A percentile compares a stretch with the other conserved stretches of the same genome.
These are phyloP conservation scores for Entrophospora sp. DNA, from an alignment of 192 early-diverging fungal genomes.

Conservation along the genomic window DNA sequence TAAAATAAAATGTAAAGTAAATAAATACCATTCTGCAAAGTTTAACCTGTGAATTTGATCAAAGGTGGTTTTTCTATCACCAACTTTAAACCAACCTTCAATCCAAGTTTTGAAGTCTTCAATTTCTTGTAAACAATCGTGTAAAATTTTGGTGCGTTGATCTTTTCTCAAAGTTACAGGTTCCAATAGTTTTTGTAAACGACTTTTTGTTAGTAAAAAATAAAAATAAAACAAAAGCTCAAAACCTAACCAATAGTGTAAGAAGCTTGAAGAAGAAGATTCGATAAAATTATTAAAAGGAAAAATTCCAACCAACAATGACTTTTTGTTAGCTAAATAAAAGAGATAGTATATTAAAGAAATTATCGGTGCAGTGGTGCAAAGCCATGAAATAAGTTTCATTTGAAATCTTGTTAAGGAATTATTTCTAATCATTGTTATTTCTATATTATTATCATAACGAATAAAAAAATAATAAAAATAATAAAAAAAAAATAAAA, in stretches of 20 bases:
- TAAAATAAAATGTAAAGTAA: no score
- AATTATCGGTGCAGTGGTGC: background rate
- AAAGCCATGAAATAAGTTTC: no score
- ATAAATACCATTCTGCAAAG: background rate
- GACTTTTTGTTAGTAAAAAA: background rate
- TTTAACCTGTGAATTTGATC: background rate
- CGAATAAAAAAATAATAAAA: no score
- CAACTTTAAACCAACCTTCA: slow-evolving; percentile 6
- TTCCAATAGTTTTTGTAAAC: background rate
- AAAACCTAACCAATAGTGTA: slow-evolving; percentile 4
- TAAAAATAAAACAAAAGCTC: background rate
- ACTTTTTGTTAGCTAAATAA: background rate
- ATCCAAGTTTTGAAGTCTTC: background rate
- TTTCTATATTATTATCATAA: no score
- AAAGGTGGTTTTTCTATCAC: background rate
- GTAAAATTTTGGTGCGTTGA: background rate
- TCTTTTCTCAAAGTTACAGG: background rate
- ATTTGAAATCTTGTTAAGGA: no score
- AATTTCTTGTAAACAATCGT: background rate
- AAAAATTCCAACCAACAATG: background rate
- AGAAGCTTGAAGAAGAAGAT: background rate
- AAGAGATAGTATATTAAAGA: background rate
- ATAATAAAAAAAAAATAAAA: no score
- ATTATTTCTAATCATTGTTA: no score
- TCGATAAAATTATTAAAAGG: background rate